These are phyloP conservation scores for Trypanosomatidae sp. DNA, from an alignment of 208 protist genomes.

Conservation along the genomic window DNA sequence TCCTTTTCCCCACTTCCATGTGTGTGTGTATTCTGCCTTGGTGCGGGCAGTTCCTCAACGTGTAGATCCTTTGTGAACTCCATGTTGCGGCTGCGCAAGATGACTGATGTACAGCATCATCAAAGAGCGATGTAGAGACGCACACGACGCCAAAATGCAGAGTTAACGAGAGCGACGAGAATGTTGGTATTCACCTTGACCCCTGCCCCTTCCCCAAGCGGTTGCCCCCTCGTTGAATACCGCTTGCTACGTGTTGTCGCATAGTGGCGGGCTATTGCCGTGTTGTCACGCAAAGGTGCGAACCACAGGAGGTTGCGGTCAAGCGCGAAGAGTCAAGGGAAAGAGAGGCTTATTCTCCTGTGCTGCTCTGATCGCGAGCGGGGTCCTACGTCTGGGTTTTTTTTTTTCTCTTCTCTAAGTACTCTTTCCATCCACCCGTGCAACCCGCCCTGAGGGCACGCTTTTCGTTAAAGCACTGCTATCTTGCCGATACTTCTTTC, in stretches of 20 bases:
- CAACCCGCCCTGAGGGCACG: not conserved
- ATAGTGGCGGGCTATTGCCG: not conserved
- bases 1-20: not conserved
- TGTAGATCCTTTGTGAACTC: not conserved
- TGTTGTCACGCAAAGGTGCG: not conserved
- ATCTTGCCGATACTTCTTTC: not conserved
- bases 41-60: not conserved
- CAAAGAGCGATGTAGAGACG: not conserved
- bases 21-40: not conserved
- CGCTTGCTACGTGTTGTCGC: not conserved
- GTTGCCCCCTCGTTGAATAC: not conserved
- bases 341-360: too few relatives aligned
- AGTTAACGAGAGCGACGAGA: not conserved
- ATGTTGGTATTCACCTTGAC: not conserved
- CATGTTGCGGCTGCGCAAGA: not conserved
- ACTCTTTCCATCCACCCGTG: not conserved
- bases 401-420: not conserved
- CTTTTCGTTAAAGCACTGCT: not conserved
- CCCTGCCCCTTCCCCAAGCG: not conserved
- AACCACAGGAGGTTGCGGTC: not conserved
- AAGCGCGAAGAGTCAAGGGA: not conserved
- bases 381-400: not conserved
- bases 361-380: not conserved
- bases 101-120: not conserved
- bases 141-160: not conserved